Evolutionary conservation across 2,329 filamentous ascomycete species (phyloP).

Genomic region (Talaromyces sp.): DNA sequence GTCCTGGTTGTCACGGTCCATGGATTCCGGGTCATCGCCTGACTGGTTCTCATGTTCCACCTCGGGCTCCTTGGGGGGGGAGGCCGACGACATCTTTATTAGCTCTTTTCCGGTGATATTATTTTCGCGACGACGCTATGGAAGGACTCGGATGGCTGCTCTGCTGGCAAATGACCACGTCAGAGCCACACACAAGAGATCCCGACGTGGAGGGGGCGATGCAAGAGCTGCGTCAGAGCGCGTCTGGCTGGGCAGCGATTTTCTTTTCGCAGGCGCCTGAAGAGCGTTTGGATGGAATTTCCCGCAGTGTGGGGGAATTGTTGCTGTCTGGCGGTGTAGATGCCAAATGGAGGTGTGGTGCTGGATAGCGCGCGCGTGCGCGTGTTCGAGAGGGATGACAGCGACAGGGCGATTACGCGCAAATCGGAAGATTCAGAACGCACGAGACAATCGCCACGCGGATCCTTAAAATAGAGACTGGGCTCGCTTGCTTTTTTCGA

Average conservation of each 20-base stretch:
- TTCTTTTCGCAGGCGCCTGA: conserved; percentile 30
- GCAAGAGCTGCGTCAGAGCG: conserved; percentile 20
- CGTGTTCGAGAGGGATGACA: background rate
- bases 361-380: conserved; percentile 5
- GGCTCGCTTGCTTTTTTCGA: background rate
- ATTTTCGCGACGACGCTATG: conserved; percentile 15
- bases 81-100: conserved; percentile 93
- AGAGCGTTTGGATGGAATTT: conserved; percentile 10
- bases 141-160: conserved; percentile 30
- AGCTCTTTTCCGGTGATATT: conserved; percentile 32
- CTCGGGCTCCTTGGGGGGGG: conserved; percentile 81
- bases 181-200: conserved; percentile 22
- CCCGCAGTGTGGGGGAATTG: conserved; percentile 24
- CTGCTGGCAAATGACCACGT: conserved; percentile 42
- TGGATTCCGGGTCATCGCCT: conserved; percentile 85
- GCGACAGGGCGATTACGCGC: conserved; percentile 7
- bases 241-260: conserved; percentile 34
- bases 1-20: conserved; percentile 66
- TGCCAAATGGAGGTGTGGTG: background rate
- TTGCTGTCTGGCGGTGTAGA: conserved; percentile 18
- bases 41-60: conserved; percentile 90
- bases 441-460: conserved; percentile 6
- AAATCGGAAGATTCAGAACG: conserved; percentile 4
- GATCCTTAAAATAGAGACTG: conserved; percentile 1
- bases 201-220: conserved; percentile 14